Conservation (phyloP, 2,329 filamentous ascomycete species). For the Ophiobolus disseminans region DNA sequence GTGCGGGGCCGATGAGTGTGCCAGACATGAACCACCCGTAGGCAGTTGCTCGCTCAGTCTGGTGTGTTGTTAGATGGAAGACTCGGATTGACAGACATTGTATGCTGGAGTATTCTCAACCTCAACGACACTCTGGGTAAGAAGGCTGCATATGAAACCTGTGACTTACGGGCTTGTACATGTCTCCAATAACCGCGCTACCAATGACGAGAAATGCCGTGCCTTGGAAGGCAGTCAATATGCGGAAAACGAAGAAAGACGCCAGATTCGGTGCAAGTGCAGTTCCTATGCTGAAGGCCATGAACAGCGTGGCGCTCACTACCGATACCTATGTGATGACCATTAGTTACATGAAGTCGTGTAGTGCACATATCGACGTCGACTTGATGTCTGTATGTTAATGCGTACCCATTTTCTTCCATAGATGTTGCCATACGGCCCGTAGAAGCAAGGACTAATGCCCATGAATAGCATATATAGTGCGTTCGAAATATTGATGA, state of each 20-base stretch:
- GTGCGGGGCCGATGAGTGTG: conserved; percentile 70
- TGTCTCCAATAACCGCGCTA: conserved; percentile 69
- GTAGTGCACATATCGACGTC: too few relatives aligned
- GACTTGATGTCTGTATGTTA: conserved; percentile 2
- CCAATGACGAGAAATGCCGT: conserved; percentile 78
- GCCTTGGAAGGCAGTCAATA: conserved; percentile 76
- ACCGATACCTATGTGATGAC: conserved; percentile 59
- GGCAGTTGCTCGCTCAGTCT: not conserved
- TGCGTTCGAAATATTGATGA: conserved; percentile 78
- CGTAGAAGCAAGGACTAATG: conserved; percentile 67
- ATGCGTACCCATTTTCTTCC: conserved; percentile 57
- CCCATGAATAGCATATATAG: conserved; percentile 80
- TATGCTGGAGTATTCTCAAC: too few relatives aligned
- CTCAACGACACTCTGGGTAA: too few relatives aligned
- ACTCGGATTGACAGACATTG: not conserved
- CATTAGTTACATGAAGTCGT: too few relatives aligned
- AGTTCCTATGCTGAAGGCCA: conserved; percentile 73
- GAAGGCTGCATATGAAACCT: not conserved
- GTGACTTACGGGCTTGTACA: conserved; percentile 51
- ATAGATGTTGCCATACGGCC: conserved; percentile 66
- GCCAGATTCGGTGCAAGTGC: conserved; percentile 74
- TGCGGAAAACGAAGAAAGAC: conserved; percentile 75
- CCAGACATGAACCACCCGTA: conserved; percentile 72
- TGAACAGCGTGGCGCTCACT: conserved; percentile 68
- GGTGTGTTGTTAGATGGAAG: not conserved